Percentiles rank a stretch among this genome's conserved stretches.
phyloP scores from a whole-genome alignment of 495 filamentous ascomycete species.

The Neurospora africana region DNA sequence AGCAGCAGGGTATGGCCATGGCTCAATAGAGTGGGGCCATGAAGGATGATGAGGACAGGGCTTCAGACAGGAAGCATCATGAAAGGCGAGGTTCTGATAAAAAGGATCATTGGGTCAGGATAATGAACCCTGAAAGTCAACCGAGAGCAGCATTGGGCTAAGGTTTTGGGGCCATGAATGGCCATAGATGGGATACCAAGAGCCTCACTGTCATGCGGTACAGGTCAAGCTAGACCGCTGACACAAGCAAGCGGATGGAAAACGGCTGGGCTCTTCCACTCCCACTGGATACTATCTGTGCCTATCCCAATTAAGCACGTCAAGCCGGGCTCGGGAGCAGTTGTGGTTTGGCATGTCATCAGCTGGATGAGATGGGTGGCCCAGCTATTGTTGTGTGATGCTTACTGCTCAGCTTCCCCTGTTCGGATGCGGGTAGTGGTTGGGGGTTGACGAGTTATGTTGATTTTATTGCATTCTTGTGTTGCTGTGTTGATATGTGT shows the following conservation, averaged over 20 bases:
- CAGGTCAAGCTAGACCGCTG: not conserved
- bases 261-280: not conserved
- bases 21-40: conserved; percentile 1
- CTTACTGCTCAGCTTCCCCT: not conserved
- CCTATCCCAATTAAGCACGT: not conserved
- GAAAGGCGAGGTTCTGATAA: not conserved
- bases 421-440: not conserved
- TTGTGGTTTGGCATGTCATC: not conserved
- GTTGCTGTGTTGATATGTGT: not conserved
- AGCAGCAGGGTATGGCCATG: conserved; percentile 4
- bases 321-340: not conserved
- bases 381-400: not conserved
- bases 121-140: too few species aligned
- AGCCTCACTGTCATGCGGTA: not conserved
- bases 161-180: not conserved
- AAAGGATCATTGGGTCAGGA: not conserved
- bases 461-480: not conserved
- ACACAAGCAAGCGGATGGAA: not conserved
- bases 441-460: not conserved
- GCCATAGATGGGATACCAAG: not conserved
- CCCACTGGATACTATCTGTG: not conserved
- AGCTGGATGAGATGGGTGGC: not conserved
- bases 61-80: too few species aligned
- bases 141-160: too few species aligned
- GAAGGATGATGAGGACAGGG: not conserved